A percentile compares a stretch with the other conserved stretches of the same genome.
Conservation (phyloP, 176 grass and related monocot species). For the Tillandsia leiboldiana region DNA sequence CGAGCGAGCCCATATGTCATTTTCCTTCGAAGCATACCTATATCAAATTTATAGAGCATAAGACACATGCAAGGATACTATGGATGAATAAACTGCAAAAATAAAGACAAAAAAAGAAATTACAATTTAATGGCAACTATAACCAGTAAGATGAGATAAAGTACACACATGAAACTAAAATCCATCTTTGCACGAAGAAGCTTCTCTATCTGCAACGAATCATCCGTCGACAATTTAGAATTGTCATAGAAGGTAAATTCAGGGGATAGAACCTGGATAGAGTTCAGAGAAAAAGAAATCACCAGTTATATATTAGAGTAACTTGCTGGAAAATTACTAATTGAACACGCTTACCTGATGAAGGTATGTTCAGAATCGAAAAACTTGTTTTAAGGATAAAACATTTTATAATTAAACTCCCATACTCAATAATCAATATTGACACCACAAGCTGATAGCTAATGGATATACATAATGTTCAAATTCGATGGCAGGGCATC, state of each 20-base stretch:
- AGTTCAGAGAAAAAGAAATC: constrained; percentile 3
- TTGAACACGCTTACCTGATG: too few species aligned
- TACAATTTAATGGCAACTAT: constrained; percentile 11
- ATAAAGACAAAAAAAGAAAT: background rate
- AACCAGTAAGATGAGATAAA: constrained; percentile 12
- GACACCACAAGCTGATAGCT: too few species aligned
- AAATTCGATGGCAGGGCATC: too few species aligned
- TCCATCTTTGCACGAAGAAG: constrained; percentile 92
- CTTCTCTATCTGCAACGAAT: constrained; percentile 91
- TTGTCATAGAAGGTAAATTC: constrained; percentile 91
- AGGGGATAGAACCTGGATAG: constrained; percentile 72
- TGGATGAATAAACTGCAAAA: background rate
- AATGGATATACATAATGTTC: too few species aligned
- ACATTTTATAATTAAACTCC: too few species aligned
- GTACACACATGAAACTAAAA: constrained; percentile 91
- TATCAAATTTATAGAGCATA: constrained; percentile 23
- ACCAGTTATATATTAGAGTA: constrained; percentile 3
- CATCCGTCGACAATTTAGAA: constrained; percentile 77
- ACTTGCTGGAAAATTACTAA: background rate
- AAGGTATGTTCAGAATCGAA: too few species aligned
- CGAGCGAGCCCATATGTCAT: constrained; percentile 73
- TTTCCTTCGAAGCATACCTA: constrained; percentile 98
- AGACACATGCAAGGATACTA: constrained; percentile 6
- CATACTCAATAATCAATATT: too few species aligned
- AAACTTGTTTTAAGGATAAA: too few species aligned